Percentiles rank a stretch among this genome's conserved stretches.
phyloP scores from a whole-genome alignment of 495 filamentous ascomycete species.

The Pyrenopolyporus hunteri region DNA sequence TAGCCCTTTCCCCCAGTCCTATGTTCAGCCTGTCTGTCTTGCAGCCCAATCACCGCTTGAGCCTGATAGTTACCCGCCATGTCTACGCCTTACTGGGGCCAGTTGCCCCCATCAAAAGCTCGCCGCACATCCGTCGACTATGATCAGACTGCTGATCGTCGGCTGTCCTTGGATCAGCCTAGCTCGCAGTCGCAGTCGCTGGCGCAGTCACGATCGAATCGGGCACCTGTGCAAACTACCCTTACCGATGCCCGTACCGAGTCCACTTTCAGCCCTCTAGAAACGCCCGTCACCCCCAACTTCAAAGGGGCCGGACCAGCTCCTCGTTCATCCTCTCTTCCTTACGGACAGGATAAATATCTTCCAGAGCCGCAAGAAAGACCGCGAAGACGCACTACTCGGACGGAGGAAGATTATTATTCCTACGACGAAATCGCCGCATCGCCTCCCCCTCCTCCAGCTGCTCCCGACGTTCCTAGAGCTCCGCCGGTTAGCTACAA shows the following conservation, averaged over 20 bases:
- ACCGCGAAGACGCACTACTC: conserved; percentile 45
- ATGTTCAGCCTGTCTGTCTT: conserved; percentile 37
- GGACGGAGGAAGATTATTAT: conserved; percentile 41
- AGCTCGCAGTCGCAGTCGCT: conserved; percentile 27
- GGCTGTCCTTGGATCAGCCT: conserved; percentile 52
- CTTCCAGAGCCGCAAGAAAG: conserved; percentile 48
- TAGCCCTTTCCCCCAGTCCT: conserved; percentile 30
- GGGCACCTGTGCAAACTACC: conserved; percentile 52
- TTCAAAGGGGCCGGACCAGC: conserved; percentile 54
- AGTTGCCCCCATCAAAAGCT: conserved; percentile 48
- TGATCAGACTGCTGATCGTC: conserved; percentile 44
- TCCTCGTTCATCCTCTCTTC: conserved; percentile 56
- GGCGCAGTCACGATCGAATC: conserved; percentile 45
- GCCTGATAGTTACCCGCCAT: conserved; percentile 30
- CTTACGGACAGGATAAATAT: conserved; percentile 54
- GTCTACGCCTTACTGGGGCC: conserved; percentile 49
- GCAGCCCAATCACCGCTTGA: conserved; percentile 38
- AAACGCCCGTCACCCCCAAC: conserved; percentile 55
- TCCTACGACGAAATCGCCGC: conserved; percentile 44
- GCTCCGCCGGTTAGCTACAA: conserved; percentile 65
- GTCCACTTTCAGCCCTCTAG: conserved; percentile 58
- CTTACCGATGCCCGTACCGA: conserved; percentile 55
- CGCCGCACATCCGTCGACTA: conserved; percentile 52
- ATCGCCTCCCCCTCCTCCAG: conserved; percentile 54
- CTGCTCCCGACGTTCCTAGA: conserved; percentile 65